These are phyloP conservation scores for Basidioascus undulatus DNA, from an alignment of 768 basidiomycete species.

Conservation along the genomic window DNA sequence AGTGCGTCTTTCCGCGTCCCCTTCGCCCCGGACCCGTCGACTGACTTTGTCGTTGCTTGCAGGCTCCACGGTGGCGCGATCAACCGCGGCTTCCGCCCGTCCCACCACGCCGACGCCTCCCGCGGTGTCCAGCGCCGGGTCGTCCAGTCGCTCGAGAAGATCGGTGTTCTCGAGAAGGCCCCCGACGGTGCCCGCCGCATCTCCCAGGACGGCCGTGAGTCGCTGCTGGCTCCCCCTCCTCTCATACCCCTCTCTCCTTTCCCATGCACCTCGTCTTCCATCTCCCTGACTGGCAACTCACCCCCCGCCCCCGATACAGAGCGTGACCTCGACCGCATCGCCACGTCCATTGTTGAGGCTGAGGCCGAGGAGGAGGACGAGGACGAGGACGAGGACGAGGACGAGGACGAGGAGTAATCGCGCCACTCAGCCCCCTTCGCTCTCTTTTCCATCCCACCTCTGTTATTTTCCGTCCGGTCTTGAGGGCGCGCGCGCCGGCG, in stretches of 20 bases:
- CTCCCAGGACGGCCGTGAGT: slow-evolving; percentile 51
- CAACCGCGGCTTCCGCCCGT: slow-evolving; percentile 86
- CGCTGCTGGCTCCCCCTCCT: background rate
- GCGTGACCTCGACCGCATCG: slow-evolving; percentile 20
- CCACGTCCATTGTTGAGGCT: slow-evolving; percentile 21
- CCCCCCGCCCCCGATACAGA: slow-evolving; percentile 4
- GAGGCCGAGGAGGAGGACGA: slow-evolving; percentile 13
- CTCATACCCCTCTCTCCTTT: background rate
- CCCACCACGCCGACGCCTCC: slow-evolving; percentile 71
- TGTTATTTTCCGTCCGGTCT: no score
- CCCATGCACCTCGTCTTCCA: background rate
- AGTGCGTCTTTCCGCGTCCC: no score
- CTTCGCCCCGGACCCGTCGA: no score
- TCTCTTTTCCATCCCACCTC: no score
- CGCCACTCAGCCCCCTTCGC: no score
- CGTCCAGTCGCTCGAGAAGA: slow-evolving; percentile 94
- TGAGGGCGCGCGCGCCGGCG: no score
- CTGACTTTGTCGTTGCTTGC: no score
- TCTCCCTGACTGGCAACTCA: background rate
- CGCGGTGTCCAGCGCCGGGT: slow-evolving; percentile 71
- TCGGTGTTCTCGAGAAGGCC: slow-evolving; percentile 83
- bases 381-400: slow-evolving; percentile 17
- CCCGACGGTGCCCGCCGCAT: slow-evolving; percentile 89
- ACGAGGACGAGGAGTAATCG: slow-evolving; percentile 1
- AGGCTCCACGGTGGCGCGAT: slow-evolving; percentile 95